Base-by-base conservation (phyloP, 2,329 filamentous ascomycete genomes). In the Zopfia rhizophila region DNA sequence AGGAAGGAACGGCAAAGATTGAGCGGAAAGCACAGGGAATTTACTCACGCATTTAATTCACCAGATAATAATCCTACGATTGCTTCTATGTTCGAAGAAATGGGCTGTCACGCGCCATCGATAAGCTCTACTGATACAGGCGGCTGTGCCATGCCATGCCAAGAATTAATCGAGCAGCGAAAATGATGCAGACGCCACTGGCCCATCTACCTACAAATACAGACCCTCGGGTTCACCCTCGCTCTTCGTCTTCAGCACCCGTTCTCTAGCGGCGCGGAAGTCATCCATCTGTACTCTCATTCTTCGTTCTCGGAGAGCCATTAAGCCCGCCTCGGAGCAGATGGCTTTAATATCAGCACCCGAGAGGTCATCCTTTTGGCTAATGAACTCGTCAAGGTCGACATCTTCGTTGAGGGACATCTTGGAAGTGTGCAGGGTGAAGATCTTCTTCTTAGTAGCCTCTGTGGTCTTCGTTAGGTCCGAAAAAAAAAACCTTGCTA, bases 251-350 rank as follows among this genome's bases (percentile, higher is more conserved):
- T 96, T 95, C 73, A 99, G 82, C 53, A 99, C 95, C 58, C 91
- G 87, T 77, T 99, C 94, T 63, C 93, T 84, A 17, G 94, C 94
- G 45, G 91, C 82, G 44, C 94, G 82, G 82, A 99, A 99, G 75
- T 99, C 94, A 6, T 92, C 90, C 94, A 99, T 99, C 75, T 97
- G 93, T 47, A 99, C 94, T 44, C 93, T 86, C 94, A 99, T 99
- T 68, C 94, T 87, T 56, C 94, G 84, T 79, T 99, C 94, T 61
- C 94, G 85, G 54, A 99, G 80, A 14, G 94, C 94, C 84, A 97
- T 86, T 69, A 99, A 79, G 74, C 94, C 94, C 30, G 94, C 93
- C 72, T 99, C 94, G 21, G 92, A 96, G 77, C 94, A 99, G 65
- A 99, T 99, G 35, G 94, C 94, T 77, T 97, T 96, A 81, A 99